Base-by-base conservation (phyloP, 306 rosid genomes). In the Quillaja saponaria region DNA sequence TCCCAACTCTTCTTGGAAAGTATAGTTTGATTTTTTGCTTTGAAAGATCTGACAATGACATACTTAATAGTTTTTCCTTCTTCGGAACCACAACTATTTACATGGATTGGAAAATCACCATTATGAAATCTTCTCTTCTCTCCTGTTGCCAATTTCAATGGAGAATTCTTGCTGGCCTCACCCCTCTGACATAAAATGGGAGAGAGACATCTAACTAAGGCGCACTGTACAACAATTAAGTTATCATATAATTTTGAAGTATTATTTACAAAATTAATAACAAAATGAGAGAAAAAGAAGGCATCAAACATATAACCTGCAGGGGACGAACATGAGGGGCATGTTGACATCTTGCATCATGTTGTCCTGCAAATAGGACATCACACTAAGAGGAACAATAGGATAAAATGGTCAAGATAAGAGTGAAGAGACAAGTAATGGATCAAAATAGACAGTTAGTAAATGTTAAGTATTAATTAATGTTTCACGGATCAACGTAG, bases 291-390 rank as follows among this genome's bases (percentile, higher is more conserved):
- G 41, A 42, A 14, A 42, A 14, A 42, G 48, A 42, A 66, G 63
- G 34, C 16, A 45, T 10, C 59, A 47, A 1, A 25, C 65, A 73
- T 38, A 74, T 55, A 67, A 91, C 98, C 96, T 52, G 92, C 85
- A 54, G 84, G 76, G 80, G 95, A 76, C 64, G 98, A 80, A 77
- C 88, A 75, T 33, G 11, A 55, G 68, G 38, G 84, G 83, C 63
- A 49, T 73, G 52, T 63, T 52, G 34, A 66, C 69, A 79, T 77
- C 88, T 64, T 80, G 81, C 83, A 83, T 76, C 79, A 78, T 68
- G 34, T 71, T 51, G 39, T 91, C 97, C 97, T 91, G 82, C 76
- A 84, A 55, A 68, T 57, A 10, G 50, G 49, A 66, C 8, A 45
- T 55, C 62, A 49, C 67, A 67, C 50, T 72, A 64, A 63, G 52